phyloP scores from a whole-genome alignment of 2,329 filamentous ascomycete species.

The Tolypocladium capitatum region DNA sequence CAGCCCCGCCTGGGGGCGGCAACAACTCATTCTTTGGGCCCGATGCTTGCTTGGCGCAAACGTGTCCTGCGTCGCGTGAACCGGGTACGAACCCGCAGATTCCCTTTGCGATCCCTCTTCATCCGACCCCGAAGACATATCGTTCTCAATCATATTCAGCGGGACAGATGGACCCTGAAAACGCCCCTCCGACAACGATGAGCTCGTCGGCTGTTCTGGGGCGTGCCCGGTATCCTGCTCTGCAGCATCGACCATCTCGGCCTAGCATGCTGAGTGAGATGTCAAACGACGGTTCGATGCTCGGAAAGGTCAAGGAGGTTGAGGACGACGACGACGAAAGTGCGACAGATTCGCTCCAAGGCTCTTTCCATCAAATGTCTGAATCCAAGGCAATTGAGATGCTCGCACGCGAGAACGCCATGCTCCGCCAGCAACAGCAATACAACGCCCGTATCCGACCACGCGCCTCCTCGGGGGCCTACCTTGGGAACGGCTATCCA shows the following conservation, averaged over 20 bases:
- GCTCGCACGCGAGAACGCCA: constrained; percentile 48
- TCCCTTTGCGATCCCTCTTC: constrained; percentile 75
- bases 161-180: constrained; percentile 69
- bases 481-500: constrained; percentile 43
- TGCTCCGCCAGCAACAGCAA: constrained; percentile 38
- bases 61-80: constrained; percentile 38
- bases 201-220: constrained; percentile 35
- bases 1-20: constrained; percentile 30
- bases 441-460: constrained; percentile 43
- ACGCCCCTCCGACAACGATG: constrained; percentile 24
- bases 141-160: constrained; percentile 95
- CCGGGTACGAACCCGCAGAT: constrained; percentile 50
- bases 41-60: constrained; percentile 31
- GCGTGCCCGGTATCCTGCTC: constrained; percentile 47
- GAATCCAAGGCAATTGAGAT: constrained; percentile 52
- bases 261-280: constrained; percentile 65
- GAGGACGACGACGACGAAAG: constrained; percentile 54
- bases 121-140: constrained; percentile 84
- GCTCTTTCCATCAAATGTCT: constrained; percentile 37
- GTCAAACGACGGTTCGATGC: constrained; percentile 47
- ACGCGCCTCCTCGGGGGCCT: constrained; percentile 43
- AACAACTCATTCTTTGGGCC: constrained; percentile 34
- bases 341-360: constrained; percentile 33
- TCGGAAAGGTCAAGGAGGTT: constrained; percentile 58
- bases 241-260: constrained; percentile 71